Base-by-base conservation (phyloP, 176 grass and related monocot genomes). In the Aegilops longissima region DNA sequence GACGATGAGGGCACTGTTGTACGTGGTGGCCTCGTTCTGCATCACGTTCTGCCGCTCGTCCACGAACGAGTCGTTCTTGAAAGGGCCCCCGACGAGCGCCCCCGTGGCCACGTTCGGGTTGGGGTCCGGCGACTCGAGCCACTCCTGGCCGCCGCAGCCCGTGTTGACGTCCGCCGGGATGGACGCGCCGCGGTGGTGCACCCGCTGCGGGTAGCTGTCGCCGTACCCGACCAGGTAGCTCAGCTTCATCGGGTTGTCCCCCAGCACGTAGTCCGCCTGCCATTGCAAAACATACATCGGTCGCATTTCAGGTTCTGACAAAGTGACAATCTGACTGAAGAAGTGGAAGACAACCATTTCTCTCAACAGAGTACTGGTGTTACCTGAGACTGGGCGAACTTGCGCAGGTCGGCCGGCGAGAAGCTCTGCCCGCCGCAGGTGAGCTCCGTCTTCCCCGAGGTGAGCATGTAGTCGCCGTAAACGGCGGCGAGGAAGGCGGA, bases 221-320 rank as follows among this genome's bases (percentile, higher is more conserved):
- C 92, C 89, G 14, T 90, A 95, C 51, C 92, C 95, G 23, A 97
- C 90, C 21, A 97, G 86, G 84, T 97, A 97, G 80, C 95, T 97
- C 64, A 95, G 59, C 90, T 95, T 89, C 87, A 88, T 88, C 5
- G 92, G 92, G 74, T 97, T 97, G 64, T 91, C 79, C 16, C 95
- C 95, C 42, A 97, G 58, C 45, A 97, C 84, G 61, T 97, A 97
- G 39, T 95, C 87, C 12, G 70, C 90, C 92, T 76, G 44, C 6
- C 42, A 30, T 29, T 94, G 52, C 9, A 34, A n/a, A n/a, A 83
- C 12, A 45, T 33, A 1, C 21, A 23, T 12, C 74, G 31, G 2
- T 16, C 21, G 12, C 69, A 23, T 42, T 5, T 33, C 30, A 64
- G 36, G 14, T 29, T 54, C 29, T 20, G 44, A 67, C 35, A 35